Conservation (phyloP, 202 grass and related monocot genomes). For the Panicum hallii region DNA sequence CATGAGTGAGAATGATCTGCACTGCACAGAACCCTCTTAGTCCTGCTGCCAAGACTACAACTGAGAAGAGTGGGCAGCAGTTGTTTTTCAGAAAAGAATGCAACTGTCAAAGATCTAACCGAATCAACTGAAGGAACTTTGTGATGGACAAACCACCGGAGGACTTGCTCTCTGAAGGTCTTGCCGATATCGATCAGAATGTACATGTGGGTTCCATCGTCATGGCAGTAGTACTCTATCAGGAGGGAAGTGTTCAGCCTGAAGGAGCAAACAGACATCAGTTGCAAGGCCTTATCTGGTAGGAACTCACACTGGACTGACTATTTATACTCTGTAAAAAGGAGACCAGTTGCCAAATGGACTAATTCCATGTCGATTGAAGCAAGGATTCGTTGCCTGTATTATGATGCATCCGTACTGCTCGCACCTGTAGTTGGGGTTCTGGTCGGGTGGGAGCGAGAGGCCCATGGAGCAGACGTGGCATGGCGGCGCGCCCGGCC, state of each 20-base stretch:
- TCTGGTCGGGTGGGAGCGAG: conserved; percentile 57
- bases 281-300: background rate
- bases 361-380: background rate
- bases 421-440: conserved; percentile 72
- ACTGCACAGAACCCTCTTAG: conserved; percentile 11
- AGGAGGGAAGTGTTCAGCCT: conserved; percentile 78
- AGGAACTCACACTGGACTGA: background rate
- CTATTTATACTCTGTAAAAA: too few species aligned
- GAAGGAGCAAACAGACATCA: conserved; percentile 3
- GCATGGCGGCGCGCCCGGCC: conserved; percentile 56
- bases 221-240: conserved; percentile 59
- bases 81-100: background rate
- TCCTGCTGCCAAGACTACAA: background rate
- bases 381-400: too few species aligned
- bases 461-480: conserved; percentile 56
- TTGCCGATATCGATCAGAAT: conserved; percentile 69
- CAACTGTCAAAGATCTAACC: conserved; percentile 41
- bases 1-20: conserved; percentile 84
- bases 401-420: background rate
- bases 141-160: conserved; percentile 71
- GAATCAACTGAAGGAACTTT: conserved; percentile 63
- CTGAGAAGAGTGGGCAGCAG: background rate
- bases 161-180: conserved; percentile 75
- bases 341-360: background rate
- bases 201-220: conserved; percentile 54